A percentile compares a stretch with the other conserved stretches of the same genome.
phyloP scores from a whole-genome alignment of 2,329 filamentous ascomycete genomes.

The Aspergillus brunneoviolaceus region DNA sequence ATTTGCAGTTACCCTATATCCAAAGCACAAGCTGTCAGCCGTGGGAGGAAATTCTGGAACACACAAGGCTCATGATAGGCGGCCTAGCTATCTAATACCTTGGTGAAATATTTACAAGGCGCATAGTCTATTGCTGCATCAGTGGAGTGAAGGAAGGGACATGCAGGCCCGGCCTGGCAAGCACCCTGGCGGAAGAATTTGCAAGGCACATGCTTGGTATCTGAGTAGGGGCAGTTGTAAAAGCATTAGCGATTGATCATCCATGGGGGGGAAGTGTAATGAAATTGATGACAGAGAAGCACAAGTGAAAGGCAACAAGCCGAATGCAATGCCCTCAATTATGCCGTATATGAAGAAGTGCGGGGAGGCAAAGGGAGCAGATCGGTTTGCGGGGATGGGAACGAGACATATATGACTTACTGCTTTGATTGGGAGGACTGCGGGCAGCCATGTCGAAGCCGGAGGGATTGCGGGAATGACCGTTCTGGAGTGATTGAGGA shows the following conservation, averaged over 20 bases:
- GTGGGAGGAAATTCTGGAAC: background rate
- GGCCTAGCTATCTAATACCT: conserved; percentile 57
- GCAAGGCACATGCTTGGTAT: conserved; percentile 96
- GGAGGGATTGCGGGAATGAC: conserved; percentile 43
- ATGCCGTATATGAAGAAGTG: background rate
- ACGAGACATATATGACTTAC: conserved; percentile 30
- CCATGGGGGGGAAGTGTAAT: background rate
- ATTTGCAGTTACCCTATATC: conserved; percentile 91
- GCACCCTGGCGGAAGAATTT: conserved; percentile 98
- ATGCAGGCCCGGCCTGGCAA: conserved; percentile 93
- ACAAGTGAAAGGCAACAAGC: background rate
- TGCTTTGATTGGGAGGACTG: conserved; percentile 47
- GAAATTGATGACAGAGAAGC: too few species aligned
- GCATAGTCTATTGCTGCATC: conserved; percentile 80
- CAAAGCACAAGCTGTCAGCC: conserved; percentile 23
- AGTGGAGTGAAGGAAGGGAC: conserved; percentile 93
- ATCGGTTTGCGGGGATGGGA: background rate
- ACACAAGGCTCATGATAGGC: background rate
- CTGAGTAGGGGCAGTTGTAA: conserved; percentile 46
- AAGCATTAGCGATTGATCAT: background rate
- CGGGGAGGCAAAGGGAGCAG: background rate
- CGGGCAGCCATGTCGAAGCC: conserved; percentile 47
- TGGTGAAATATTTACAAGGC: conserved; percentile 97
- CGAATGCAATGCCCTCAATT: background rate
- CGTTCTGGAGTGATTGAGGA: conserved; percentile 36